Conservation (phyloP, 2,329 filamentous ascomycete genomes). For the Aspergillus calidoustus region DNA sequence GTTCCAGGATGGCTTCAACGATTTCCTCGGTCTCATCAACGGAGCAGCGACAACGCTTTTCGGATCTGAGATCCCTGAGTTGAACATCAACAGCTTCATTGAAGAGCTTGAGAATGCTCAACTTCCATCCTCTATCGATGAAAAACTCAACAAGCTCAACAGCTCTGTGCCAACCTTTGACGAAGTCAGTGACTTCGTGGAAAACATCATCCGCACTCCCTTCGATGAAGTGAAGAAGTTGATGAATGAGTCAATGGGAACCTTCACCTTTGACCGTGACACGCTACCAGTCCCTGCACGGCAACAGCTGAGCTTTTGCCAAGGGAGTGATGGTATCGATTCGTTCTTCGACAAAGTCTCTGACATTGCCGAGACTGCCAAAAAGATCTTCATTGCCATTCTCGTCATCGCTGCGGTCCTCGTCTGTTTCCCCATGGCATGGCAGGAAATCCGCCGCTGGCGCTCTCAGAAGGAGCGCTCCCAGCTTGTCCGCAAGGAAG, state of each 20-base stretch:
- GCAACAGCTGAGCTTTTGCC: conserved; percentile 83
- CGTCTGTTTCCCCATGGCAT: conserved; percentile 78
- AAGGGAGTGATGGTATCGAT: conserved; percentile 78
- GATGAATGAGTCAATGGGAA: conserved; percentile 71
- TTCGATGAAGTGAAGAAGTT: conserved; percentile 79
- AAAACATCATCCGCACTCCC: conserved; percentile 73
- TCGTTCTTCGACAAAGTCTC: conserved; percentile 80
- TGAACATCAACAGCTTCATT: conserved; percentile 70
- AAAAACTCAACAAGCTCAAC: conserved; percentile 74
- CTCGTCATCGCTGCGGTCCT: conserved; percentile 72
- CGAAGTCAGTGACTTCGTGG: conserved; percentile 80
- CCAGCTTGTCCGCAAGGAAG: conserved; percentile 65
- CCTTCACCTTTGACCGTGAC: conserved; percentile 76
- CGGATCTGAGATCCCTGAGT: conserved; percentile 50
- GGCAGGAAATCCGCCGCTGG: conserved; percentile 78
- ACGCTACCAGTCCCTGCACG: conserved; percentile 84
- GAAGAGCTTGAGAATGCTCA: conserved; percentile 70
- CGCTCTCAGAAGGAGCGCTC: conserved; percentile 72
- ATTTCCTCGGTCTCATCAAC: conserved; percentile 60
- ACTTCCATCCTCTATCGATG: conserved; percentile 69
- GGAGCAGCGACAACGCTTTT: conserved; percentile 57
- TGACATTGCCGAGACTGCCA: conserved; percentile 68
- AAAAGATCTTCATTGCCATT: conserved; percentile 76
- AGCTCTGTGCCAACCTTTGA: conserved; percentile 79
- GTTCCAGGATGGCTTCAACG: conserved; percentile 62